Conservation (phyloP, 176 grass and related monocot species). For the Triticum turgidum region DNA sequence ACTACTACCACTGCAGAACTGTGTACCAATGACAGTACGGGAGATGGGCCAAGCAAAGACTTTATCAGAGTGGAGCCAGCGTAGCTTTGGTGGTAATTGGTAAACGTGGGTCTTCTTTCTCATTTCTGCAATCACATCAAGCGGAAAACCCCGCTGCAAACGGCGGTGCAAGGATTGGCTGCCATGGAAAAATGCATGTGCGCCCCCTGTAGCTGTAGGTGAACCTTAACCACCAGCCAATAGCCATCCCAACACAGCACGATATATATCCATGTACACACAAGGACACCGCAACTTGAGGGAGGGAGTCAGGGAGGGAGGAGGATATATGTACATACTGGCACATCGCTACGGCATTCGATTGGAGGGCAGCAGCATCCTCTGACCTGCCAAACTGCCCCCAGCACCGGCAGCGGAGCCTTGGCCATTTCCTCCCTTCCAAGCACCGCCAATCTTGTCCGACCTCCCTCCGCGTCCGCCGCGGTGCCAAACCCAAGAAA, state of each 20-base stretch:
- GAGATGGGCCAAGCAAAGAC: neutral
- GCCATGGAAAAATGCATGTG: neutral
- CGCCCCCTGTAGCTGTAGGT: neutral
- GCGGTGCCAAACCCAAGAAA: constrained; percentile 19
- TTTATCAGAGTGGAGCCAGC: neutral
- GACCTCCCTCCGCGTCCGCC: neutral
- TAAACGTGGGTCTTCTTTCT: neutral
- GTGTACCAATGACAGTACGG: neutral
- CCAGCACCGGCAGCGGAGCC: neutral
- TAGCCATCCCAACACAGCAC: neutral
- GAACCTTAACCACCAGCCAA: neutral
- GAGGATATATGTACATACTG: neutral
- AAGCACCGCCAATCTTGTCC: constrained; percentile 57
- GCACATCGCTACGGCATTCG: neutral
- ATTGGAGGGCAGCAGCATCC: constrained; percentile 14
- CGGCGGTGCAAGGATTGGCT: neutral
- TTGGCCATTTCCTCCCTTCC: constrained; percentile 36
- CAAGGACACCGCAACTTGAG: neutral
- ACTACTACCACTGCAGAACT: neutral
- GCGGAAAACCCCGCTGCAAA: neutral
- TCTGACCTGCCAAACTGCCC: constrained; percentile 47
- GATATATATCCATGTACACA: neutral
- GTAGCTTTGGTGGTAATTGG: too few relatives aligned
- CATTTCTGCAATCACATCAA: neutral
- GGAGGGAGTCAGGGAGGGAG: too few relatives aligned